A percentile compares a stretch with the other conserved stretches of the same genome.
Conservation (phyloP, 305 asterid species). For the Fraxinus greggii region DNA sequence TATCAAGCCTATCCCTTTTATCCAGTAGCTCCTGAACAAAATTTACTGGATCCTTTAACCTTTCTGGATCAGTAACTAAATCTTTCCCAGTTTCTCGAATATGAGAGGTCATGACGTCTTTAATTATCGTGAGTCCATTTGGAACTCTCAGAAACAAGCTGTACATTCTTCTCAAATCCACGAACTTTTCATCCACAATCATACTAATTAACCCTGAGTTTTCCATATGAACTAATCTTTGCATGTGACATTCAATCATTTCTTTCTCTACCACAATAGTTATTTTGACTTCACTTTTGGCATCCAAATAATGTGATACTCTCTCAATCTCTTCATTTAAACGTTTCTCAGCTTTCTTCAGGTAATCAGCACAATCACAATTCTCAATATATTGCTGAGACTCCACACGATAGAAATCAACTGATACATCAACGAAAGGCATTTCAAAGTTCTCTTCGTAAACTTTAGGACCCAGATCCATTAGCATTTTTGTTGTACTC, state of each 20-base stretch:
- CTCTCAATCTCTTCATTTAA: constrained; percentile 54
- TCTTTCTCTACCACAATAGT: constrained; percentile 48
- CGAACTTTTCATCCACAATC: constrained; percentile 47
- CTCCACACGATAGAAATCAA: constrained; percentile 49
- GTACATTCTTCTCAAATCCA: constrained; percentile 53
- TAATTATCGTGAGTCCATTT: constrained; percentile 39
- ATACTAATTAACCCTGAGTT: constrained; percentile 50
- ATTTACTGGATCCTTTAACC: constrained; percentile 49
- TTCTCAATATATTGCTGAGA: constrained; percentile 50
- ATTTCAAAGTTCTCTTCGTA: constrained; percentile 49
- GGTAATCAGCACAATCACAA: constrained; percentile 52
- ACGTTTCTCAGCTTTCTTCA: constrained; percentile 51
- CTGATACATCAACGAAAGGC: constrained; percentile 49
- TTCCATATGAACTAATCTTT: constrained; percentile 46
- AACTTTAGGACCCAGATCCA: constrained; percentile 48
- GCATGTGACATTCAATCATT: constrained; percentile 49
- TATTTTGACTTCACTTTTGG: constrained; percentile 46
- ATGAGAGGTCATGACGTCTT: constrained; percentile 51
- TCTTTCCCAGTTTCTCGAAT: constrained; percentile 47
- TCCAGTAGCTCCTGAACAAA: constrained; percentile 49
- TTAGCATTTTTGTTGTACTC: constrained; percentile 46
- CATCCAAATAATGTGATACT: constrained; percentile 45
- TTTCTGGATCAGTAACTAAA: constrained; percentile 55
- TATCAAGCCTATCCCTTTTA: constrained; percentile 47
- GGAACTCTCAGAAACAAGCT: constrained; percentile 44